These are phyloP conservation scores for Rhynchosporium graminicola DNA, from an alignment of 2,329 filamentous ascomycete species.

Conservation along the genomic window DNA sequence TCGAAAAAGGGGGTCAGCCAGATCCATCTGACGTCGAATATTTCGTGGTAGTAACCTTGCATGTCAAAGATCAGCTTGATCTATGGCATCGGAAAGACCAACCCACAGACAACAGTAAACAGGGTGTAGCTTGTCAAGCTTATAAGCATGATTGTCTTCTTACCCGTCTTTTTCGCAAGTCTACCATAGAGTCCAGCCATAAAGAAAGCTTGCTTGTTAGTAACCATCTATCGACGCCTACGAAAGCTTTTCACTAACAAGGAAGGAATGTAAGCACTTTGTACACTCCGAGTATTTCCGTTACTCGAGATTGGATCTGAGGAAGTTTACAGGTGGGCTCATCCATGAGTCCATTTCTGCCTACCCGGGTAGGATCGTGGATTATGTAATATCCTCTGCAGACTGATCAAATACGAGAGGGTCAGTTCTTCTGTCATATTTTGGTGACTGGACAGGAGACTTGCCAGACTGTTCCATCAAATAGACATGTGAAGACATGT, in stretches of 20 bases:
- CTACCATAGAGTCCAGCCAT: constrained; percentile 25
- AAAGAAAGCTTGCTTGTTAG: constrained; percentile 21
- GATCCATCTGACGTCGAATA: constrained; percentile 27
- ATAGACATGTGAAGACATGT: constrained; percentile 25
- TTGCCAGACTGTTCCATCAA: constrained; percentile 24
- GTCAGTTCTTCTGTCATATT: not conserved
- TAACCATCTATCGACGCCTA: not conserved
- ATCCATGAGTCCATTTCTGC: constrained; percentile 18
- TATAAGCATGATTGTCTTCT: constrained; percentile 23
- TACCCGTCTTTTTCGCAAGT: constrained; percentile 21
- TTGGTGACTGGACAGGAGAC: not conserved
- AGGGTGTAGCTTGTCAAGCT: constrained; percentile 18
- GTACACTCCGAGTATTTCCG: constrained; percentile 24
- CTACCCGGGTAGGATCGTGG: constrained; percentile 13
- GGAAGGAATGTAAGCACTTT: constrained; percentile 20
- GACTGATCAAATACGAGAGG: not conserved
- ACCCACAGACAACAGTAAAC: constrained; percentile 25
- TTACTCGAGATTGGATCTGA: constrained; percentile 22
- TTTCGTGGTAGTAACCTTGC: constrained; percentile 23
- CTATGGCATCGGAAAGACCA: not conserved
- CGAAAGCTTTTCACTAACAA: constrained; percentile 9
- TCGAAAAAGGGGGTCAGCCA: constrained; percentile 25
- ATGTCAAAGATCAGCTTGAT: not conserved
- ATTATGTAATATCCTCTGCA: constrained; percentile 23
- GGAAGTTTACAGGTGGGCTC: constrained; percentile 27